These are phyloP conservation scores for Hypoxylon sp. DNA, from an alignment of 2,329 filamentous ascomycete species.

Conservation along the genomic window DNA sequence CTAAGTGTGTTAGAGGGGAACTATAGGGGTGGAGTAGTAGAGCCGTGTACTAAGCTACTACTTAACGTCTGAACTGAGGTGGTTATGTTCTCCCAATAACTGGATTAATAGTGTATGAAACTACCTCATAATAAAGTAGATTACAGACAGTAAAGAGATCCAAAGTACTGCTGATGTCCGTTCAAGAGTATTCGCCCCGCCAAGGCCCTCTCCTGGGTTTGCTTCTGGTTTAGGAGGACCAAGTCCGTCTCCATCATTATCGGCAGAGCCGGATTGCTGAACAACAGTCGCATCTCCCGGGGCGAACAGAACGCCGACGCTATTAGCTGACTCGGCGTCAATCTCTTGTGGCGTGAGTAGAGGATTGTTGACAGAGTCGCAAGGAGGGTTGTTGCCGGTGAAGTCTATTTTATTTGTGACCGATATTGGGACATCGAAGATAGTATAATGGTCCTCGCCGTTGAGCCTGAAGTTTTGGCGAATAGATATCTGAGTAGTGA, in stretches of 20 bases:
- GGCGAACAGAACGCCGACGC: slow-evolving; percentile 63
- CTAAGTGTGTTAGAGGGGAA: background rate
- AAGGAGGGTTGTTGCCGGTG: slow-evolving; percentile 58
- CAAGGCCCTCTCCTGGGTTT: slow-evolving; percentile 52
- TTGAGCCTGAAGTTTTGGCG: slow-evolving; percentile 78
- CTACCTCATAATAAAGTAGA: slow-evolving; percentile 38
- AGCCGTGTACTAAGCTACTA: background rate
- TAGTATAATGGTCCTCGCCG: slow-evolving; percentile 72
- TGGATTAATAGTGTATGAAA: background rate
- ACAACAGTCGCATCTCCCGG: slow-evolving; percentile 63
- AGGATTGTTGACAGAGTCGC: slow-evolving; percentile 65
- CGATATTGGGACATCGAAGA: slow-evolving; percentile 77
- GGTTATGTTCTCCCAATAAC: background rate
- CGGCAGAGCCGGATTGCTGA: slow-evolving; percentile 55
- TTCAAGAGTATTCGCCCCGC: slow-evolving; percentile 49
- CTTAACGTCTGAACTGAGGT: background rate
- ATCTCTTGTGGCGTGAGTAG: slow-evolving; percentile 62
- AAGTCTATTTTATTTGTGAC: slow-evolving; percentile 73
- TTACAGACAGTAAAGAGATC: slow-evolving; percentile 52
- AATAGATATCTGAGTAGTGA: slow-evolving; percentile 69
- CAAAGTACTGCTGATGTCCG: slow-evolving; percentile 53
- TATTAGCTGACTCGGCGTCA: slow-evolving; percentile 57
- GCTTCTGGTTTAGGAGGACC: slow-evolving; percentile 48
- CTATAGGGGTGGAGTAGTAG: background rate
- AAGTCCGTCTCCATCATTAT: slow-evolving; percentile 46